phyloP scores from a whole-genome alignment of 2,329 filamentous ascomycete genomes.

The Plenodomus biglobosus region DNA sequence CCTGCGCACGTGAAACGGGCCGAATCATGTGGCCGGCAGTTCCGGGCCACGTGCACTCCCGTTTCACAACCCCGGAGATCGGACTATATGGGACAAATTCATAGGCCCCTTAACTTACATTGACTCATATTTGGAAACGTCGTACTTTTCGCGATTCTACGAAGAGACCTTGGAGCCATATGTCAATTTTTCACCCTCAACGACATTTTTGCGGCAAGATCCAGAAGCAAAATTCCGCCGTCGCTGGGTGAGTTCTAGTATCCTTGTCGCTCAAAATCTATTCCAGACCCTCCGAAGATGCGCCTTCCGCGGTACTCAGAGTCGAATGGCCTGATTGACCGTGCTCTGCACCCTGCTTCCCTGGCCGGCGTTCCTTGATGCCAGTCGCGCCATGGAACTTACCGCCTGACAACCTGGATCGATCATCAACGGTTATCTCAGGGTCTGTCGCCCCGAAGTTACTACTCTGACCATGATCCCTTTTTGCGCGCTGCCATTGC shows the following conservation, averaged over 20 bases:
- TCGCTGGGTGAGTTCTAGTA: neutral
- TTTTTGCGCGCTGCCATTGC: neutral
- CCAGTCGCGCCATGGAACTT: neutral
- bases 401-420: neutral
- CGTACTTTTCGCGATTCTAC: neutral
- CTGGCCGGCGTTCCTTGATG: neutral
- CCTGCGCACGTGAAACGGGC: neutral
- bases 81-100: neutral
- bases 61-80: neutral
- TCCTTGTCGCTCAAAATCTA: neutral
- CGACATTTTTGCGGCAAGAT: too few species aligned
- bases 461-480: neutral
- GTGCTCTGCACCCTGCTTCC: neutral
- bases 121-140: too few species aligned
- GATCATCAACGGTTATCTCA: neutral
- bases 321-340: neutral
- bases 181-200: too few species aligned
- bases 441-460: neutral
- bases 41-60: neutral
- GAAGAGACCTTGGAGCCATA: too few species aligned
- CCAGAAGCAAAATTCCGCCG: too few species aligned
- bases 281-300: neutral
- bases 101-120: neutral
- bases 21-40: neutral
- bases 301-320: neutral